Percentiles rank a stretch among this genome's conserved stretches.
These are phyloP conservation scores for Sordariomycetes sp. DNA, from an alignment of 2,329 filamentous ascomycete species.

Conservation along the genomic window DNA sequence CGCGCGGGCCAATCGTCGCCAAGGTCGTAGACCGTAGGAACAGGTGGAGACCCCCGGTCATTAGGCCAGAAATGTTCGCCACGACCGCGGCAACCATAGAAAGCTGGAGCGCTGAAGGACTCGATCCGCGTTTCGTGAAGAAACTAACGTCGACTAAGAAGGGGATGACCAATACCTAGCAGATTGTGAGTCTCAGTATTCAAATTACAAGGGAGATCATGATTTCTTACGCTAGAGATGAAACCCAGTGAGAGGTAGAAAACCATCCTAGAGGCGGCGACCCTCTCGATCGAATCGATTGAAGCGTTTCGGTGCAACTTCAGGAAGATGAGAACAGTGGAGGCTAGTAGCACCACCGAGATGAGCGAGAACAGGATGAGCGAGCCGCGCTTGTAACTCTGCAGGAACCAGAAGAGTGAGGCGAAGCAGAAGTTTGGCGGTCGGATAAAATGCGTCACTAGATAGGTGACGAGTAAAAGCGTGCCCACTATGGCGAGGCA, in stretches of 20 bases:
- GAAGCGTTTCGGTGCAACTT: constrained; percentile 42
- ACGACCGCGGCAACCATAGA: constrained; percentile 56
- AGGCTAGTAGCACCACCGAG: constrained; percentile 35
- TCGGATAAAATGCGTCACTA: constrained; percentile 43
- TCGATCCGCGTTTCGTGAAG: constrained; percentile 2
- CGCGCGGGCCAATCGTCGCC: constrained; percentile 38
- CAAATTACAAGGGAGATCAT: background rate
- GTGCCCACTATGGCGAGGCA: constrained; percentile 38
- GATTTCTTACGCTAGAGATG: constrained; percentile 41
- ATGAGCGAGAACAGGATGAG: constrained; percentile 43
- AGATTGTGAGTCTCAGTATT: background rate
- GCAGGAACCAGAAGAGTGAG: constrained; percentile 57
- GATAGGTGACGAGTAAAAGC: constrained; percentile 43
- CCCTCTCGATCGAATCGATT: constrained; percentile 48
- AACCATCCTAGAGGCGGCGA: constrained; percentile 57
- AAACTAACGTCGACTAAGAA: constrained; percentile 52
- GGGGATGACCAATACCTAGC: constrained; percentile 46
- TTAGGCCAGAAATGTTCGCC: constrained; percentile 53
- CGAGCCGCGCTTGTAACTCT: constrained; percentile 46
- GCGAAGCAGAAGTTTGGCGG: constrained; percentile 54
- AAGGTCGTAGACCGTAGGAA: constrained; percentile 55
- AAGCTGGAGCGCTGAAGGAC: constrained; percentile 32
- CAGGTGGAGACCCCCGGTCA: constrained; percentile 55
- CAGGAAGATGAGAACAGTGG: constrained; percentile 42
- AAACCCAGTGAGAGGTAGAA: constrained; percentile 52